Base-by-base conservation (phyloP, 2,329 filamentous ascomycete genomes). In the Didymella exigua region DNA sequence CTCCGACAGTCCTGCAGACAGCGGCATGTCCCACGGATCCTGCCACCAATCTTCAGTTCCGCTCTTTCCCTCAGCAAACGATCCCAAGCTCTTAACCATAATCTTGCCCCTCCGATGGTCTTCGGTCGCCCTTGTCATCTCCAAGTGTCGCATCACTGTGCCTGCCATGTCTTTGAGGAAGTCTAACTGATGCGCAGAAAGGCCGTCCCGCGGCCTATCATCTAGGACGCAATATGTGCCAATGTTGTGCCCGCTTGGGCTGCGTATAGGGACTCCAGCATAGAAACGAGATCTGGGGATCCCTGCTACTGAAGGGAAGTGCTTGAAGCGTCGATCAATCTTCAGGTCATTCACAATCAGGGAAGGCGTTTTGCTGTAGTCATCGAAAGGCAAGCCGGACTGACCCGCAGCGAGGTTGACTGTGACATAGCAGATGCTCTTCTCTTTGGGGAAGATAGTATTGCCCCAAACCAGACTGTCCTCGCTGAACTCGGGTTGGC, bases 151-250 rank as follows among this genome's bases (percentile, higher is more conserved):
- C 75, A 86, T 85, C 4, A 86, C 77, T 4, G 84, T 81, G 16
- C 75, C 74, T 0, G 70, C 69, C 71, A 88, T 78, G 34, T 85
- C 84, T 37, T 81, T 78, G 67, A 89, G 74, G 43, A 84, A 86
- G 19, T 78, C 75, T 2, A 81, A 58, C 44, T 85, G 81, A 8
- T 76, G 76, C 0, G 75, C 64, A 10, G 73, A 74, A 16, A 89
- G 64, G 0, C 80, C 81, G 36, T 81, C 63, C 13, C 84, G 81
- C 0, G 83, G 80, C n/a, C 77, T 76, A 37, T 83, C 80, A 60
- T 88, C 86, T 3, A 86, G 74, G 2, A 88, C 80, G 47, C 82
- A 82, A 54, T 86, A 85, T 10, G 79, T 81, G 9, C 87, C 87
- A 50, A 89, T 84, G 41, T 81, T 79, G 61, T 83, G 81, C 24